Conservation (phyloP, 2,329 filamentous ascomycete species). For the Pseudogymnoascus pannorum region DNA sequence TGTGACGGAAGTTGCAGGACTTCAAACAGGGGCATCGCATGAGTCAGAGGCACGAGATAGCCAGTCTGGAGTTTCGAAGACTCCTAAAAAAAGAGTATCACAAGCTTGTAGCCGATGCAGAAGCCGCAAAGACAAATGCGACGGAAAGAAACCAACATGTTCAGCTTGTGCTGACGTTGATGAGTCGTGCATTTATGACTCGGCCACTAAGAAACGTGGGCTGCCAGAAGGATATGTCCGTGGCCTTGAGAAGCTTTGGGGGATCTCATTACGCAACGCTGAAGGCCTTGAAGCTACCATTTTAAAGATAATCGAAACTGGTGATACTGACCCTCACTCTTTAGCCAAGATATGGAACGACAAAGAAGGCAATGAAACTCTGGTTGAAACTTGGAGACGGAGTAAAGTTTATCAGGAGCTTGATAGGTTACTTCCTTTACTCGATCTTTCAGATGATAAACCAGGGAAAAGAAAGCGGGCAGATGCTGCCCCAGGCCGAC, state of each 20-base stretch:
- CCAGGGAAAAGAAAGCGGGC: constrained; percentile 22
- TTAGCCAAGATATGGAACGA: constrained; percentile 25
- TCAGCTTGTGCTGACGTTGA: constrained; percentile 49
- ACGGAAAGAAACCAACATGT: constrained; percentile 55
- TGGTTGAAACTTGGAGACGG: constrained; percentile 27
- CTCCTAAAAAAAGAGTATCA: constrained; percentile 34
- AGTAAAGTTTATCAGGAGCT: constrained; percentile 26
- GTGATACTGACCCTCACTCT: constrained; percentile 3
- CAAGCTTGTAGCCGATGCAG: constrained; percentile 49
- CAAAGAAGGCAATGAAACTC: constrained; percentile 31
- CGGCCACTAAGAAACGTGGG: constrained; percentile 67
- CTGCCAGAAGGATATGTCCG: constrained; percentile 75
- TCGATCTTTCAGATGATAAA: constrained; percentile 21
- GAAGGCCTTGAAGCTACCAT: constrained; percentile 42
- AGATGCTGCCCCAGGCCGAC: constrained; percentile 5
- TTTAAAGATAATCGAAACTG: constrained; percentile 34
- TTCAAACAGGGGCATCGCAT: not conserved
- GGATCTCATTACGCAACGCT: constrained; percentile 44
- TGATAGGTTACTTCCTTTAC: constrained; percentile 24
- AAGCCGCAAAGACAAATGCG: constrained; percentile 50
- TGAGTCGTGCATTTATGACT: constrained; percentile 56
- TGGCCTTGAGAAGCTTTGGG: constrained; percentile 57
- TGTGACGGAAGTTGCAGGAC: not conserved
- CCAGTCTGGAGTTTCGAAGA: constrained; percentile 10
- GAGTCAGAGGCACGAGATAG: not conserved